Evolutionary conservation across 2,329 filamentous ascomycete genomes (phyloP), one percentile per base, ranked within the genome.

Genomic region (Boeremia exigua): DNA sequence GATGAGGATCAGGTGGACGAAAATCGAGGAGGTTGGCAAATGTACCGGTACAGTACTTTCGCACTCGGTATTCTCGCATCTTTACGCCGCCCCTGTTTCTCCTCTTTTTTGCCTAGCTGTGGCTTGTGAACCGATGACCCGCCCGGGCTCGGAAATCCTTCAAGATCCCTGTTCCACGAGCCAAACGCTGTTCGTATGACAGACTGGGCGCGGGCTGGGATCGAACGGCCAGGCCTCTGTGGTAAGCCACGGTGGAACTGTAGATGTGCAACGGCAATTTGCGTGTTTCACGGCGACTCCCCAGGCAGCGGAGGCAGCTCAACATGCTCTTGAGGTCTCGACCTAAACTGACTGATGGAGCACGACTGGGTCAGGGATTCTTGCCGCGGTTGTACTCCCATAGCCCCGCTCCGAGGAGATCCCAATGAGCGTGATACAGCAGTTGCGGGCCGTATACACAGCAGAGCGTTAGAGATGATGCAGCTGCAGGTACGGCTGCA

Each of bases 131-230:
- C 37, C 36, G 53, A 38, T 33, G 48, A 32, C 29, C 53, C 53
- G 53, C n/a, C 47, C 46, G 42, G 47, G 42, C 53, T 51, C 47
- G 47, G 15, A 43, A 34, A 56, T 56, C 53, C 53, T 56, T 51
- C 43, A n/a, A 38, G 4, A 51, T 50, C 53, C 53, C 28, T 49
- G 53, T 56, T 51, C 47, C 40, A 50, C 47, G 46, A 50, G 46
- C 38, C 30, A 56, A 48, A 44, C 43, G 47, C 42, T 47, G 37
- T 37, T 56, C 19, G 40, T 46, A 30, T 32, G 42, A 48, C 47
- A 27, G 12, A 27, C 23, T 32, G 46, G 37, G 19, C 34, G 19
- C 34, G 28, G 40, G 33, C 23, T 39, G 40, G 52, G 30, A 23
- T 2, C 11, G 34, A 23, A 32, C 32, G 42, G 42, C 37, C 32